Percentiles rank a stretch among this genome's conserved stretches.
Evolutionary conservation across 805 yeast species (phyloP).

Genomic region (Debaryomyces maramus): DNA sequence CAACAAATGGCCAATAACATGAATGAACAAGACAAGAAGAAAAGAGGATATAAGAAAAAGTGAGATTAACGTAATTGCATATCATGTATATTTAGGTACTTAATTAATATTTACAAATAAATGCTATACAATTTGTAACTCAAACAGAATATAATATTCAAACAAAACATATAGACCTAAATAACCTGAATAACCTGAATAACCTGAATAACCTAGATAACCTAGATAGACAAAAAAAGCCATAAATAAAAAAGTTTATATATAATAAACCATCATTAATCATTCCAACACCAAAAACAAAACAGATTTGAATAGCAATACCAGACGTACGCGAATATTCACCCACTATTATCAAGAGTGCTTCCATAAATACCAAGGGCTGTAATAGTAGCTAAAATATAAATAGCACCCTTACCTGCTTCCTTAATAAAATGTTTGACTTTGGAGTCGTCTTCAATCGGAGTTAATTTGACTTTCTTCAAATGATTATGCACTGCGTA

Average conservation of each 20-base stretch:
- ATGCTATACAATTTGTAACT: neutral
- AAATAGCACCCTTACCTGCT: slow-evolving; percentile 30
- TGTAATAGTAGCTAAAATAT: slow-evolving; percentile 30
- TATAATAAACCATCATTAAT: no score
- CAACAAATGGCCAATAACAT: slow-evolving; percentile 14
- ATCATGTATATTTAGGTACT: neutral
- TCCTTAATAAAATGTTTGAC: slow-evolving; percentile 27
- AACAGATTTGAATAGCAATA: no score
- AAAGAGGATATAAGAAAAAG: neutral
- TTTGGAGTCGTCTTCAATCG: slow-evolving; percentile 1
- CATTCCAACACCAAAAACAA: no score
- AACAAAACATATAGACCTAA: neutral
- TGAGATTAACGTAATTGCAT: neutral
- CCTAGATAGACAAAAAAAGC: neutral
- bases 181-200: neutral
- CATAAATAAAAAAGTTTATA: no score
- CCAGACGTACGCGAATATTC: neutral
- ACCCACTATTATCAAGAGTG: slow-evolving; percentile 9
- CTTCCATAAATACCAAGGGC: slow-evolving; percentile 40
- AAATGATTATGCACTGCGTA: neutral
- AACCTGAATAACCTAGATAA: neutral
- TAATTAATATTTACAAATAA: neutral
- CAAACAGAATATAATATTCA: neutral
- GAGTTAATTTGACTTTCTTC: slow-evolving; percentile 13
- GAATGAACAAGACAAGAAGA: slow-evolving; percentile 6